A percentile compares a stretch with the other conserved stretches of the same genome.
These are phyloP conservation scores for Pseudogymnoascus sp. DNA, from an alignment of 2,329 filamentous ascomycete genomes.

Conservation along the genomic window DNA sequence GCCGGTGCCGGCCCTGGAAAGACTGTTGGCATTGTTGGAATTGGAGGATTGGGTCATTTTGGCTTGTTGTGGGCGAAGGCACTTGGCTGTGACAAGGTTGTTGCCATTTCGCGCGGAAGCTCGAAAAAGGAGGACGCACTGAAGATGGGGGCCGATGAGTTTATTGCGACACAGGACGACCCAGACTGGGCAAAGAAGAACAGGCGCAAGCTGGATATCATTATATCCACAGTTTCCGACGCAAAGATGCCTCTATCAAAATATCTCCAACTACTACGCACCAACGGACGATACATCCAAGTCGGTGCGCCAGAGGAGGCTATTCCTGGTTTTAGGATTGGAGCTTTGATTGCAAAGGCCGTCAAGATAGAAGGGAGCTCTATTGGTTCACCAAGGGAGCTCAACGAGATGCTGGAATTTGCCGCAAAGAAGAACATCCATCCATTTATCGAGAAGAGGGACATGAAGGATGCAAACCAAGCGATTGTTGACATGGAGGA, in stretches of 20 bases:
- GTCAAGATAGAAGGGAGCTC: conserved; percentile 37
- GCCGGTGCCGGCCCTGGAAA: conserved; percentile 64
- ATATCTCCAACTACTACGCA: conserved; percentile 54
- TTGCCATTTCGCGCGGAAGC: conserved; percentile 55
- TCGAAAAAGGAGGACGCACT: conserved; percentile 53
- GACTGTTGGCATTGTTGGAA: conserved; percentile 61
- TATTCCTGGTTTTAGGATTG: conserved; percentile 47
- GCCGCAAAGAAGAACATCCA: conserved; percentile 51
- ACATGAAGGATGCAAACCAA: conserved; percentile 52
- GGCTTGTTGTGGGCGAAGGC: conserved; percentile 65
- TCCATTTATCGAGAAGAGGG: conserved; percentile 49
- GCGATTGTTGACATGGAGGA: conserved; percentile 49
- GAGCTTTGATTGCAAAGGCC: conserved; percentile 50
- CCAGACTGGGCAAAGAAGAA: conserved; percentile 51
- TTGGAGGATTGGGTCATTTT: conserved; percentile 69
- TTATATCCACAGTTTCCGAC: conserved; percentile 50
- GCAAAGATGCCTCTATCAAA: conserved; percentile 54
- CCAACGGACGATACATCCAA: conserved; percentile 56
- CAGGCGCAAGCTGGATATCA: conserved; percentile 46
- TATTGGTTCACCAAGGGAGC: conserved; percentile 41
- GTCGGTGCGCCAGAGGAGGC: conserved; percentile 58
- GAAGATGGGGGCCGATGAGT: conserved; percentile 53
- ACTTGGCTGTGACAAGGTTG: conserved; percentile 58
- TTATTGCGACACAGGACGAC: conserved; percentile 48
- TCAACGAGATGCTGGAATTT: conserved; percentile 54